These are phyloP conservation scores for Phyllostachys edulis DNA, from an alignment of 176 grass and related monocot species.

Conservation along the genomic window DNA sequence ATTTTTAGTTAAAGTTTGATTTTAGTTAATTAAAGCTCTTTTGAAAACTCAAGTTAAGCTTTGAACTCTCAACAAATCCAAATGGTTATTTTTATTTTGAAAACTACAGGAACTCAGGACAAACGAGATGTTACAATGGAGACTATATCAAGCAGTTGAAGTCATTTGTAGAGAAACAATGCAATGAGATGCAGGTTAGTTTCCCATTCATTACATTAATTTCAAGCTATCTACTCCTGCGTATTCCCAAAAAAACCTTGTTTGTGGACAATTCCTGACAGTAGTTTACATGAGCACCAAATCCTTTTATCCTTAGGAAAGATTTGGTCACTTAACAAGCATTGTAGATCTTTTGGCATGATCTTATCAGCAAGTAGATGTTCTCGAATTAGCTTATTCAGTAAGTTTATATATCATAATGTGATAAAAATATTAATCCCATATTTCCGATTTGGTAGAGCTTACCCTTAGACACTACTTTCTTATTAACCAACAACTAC, in stretches of 20 bases:
- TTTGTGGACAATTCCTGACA: constrained; percentile 3
- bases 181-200: constrained; percentile 95
- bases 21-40: too few species aligned
- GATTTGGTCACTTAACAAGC: constrained; percentile 46
- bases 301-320: constrained; percentile 47
- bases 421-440: not conserved
- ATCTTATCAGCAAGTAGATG: not conserved
- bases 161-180: constrained; percentile 93
- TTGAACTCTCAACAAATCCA: too few species aligned
- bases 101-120: too few species aligned
- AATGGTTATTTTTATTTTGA: too few species aligned
- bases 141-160: constrained; percentile 85
- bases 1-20: too few species aligned
- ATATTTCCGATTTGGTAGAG: constrained; percentile 8
- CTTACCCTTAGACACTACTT: not conserved
- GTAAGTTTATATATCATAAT: constrained; percentile 8
- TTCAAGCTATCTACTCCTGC: not conserved
- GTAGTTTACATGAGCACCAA: not conserved
- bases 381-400: constrained; percentile 15
- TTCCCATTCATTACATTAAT: constrained; percentile 1
- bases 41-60: too few species aligned
- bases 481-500: not conserved
- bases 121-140: too few species aligned
- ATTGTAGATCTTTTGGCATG: constrained; percentile 43
- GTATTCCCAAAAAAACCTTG: not conserved